These are phyloP conservation scores for Aspergillus phoenicis DNA, from an alignment of 2,329 filamentous ascomycete species.

Conservation along the genomic window DNA sequence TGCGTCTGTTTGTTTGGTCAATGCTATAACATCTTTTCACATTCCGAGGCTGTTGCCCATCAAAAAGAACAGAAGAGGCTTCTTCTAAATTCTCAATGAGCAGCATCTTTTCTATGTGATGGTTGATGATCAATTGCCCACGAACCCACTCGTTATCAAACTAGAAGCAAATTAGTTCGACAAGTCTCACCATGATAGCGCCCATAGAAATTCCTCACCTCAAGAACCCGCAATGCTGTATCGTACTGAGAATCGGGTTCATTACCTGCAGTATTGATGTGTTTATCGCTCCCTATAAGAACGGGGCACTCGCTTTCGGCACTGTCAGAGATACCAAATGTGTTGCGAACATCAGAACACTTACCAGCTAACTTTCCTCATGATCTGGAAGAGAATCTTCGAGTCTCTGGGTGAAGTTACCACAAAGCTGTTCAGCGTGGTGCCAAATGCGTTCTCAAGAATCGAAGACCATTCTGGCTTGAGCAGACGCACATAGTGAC, in stretches of 20 bases:
- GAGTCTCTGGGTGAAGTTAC: slow-evolving; percentile 78
- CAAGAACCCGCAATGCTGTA: slow-evolving; percentile 78
- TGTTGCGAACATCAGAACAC: slow-evolving; percentile 18
- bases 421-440: slow-evolving; percentile 72
- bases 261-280: slow-evolving; percentile 62
- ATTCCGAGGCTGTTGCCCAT: slow-evolving; percentile 64
- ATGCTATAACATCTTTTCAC: slow-evolving; percentile 68
- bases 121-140: slow-evolving; percentile 80
- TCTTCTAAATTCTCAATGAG: slow-evolving; percentile 69
- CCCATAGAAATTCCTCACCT: slow-evolving; percentile 41
- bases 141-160: slow-evolving; percentile 78
- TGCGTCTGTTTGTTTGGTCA: slow-evolving; percentile 64
- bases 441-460: slow-evolving; percentile 76
- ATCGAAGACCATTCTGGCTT: slow-evolving; percentile 82
- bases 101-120: slow-evolving; percentile 80
- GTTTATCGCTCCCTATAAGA: slow-evolving; percentile 62
- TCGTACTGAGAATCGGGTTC: slow-evolving; percentile 74
- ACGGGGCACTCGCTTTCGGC: slow-evolving; percentile 57
- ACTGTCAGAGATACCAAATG: slow-evolving; percentile 19
- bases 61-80: slow-evolving; percentile 70
- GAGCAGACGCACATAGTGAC: slow-evolving; percentile 72
- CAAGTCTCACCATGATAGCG: background rate
- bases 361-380: slow-evolving; percentile 61
- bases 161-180: slow-evolving; percentile 40
- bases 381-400: slow-evolving; percentile 65